Percentiles rank a stretch among this genome's conserved stretches.
Evolutionary conservation across 192 early-diverging fungal genomes (phyloP).

Genomic region (Thamnidium elegans): DNA sequence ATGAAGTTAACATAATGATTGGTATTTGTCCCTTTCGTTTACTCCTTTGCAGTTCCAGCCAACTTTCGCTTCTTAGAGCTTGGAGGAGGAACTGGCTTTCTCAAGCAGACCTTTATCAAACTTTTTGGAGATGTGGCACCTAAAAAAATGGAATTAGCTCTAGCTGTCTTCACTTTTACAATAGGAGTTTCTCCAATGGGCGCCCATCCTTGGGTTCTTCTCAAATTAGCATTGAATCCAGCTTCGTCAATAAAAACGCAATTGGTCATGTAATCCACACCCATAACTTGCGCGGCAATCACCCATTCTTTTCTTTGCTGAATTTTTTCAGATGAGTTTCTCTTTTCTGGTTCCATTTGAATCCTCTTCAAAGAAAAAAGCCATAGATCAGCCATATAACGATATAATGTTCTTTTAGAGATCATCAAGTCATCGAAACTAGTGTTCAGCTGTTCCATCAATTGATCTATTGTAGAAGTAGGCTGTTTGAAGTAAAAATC

Average conservation of each 20-base stretch:
- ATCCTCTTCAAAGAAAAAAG: conserved; percentile 3
- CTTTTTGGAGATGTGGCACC: conserved; percentile 5
- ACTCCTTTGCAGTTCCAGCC: not conserved
- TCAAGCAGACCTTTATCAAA: not conserved
- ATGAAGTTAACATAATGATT: conserved; percentile 7
- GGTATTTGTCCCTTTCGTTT: not conserved
- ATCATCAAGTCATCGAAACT: not conserved
- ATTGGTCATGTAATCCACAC: conserved; percentile 18
- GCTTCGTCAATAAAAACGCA: conserved; percentile 23
- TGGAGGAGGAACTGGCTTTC: not conserved
- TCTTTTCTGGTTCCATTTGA: not conserved
- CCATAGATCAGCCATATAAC: conserved; percentile 1
- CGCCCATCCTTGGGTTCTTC: not conserved
- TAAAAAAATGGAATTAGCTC: conserved; percentile 8
- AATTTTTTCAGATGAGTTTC: not conserved
- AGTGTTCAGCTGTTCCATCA: not conserved
- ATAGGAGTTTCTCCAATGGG: not conserved
- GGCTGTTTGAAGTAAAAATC: not conserved
- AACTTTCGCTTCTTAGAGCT: conserved; percentile 5
- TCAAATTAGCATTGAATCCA: conserved; percentile 18
- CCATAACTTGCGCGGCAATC: not conserved
- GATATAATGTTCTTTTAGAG: conserved; percentile 1
- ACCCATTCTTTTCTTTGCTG: conserved; percentile 5
- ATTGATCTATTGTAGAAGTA: not conserved
- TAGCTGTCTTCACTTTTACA: not conserved